These are phyloP conservation scores for Fusarium xylarioides DNA, from an alignment of 2,329 filamentous ascomycete genomes.

Conservation along the genomic window DNA sequence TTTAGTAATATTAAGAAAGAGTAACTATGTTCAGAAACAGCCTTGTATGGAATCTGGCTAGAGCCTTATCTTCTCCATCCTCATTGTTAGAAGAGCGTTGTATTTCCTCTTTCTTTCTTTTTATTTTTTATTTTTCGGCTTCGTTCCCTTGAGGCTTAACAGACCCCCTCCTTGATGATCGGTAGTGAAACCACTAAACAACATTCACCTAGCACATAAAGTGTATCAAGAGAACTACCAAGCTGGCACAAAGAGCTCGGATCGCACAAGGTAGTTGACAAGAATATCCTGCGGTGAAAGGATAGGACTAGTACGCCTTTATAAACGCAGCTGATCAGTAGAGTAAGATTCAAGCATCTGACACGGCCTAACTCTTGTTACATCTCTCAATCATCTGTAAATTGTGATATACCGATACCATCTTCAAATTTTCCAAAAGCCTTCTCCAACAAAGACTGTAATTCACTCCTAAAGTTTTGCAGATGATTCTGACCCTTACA, in stretches of 20 bases:
- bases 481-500: not conserved
- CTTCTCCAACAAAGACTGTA: too few relatives aligned
- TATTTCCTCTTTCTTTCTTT: not conserved
- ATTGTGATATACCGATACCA: not conserved
- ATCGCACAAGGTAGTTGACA: not conserved
- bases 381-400: not conserved
- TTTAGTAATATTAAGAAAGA: not conserved
- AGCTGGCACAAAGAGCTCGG: not conserved
- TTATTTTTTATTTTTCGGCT: not conserved
- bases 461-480: rapidly evolving
- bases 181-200: not conserved
- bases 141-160: too few relatives aligned
- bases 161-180: rapidly evolving
- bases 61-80: not conserved
- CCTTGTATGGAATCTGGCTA: not conserved
- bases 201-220: not conserved
- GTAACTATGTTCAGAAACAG: not conserved
- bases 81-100: rapidly evolving
- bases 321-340: not conserved
- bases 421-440: not conserved
- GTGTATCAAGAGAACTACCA: not conserved
- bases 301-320: not conserved
- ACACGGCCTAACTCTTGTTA: not conserved
- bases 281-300: not conserved
- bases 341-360: not conserved